Evolutionary conservation across 805 yeast species (phyloP), one percentile per base, ranked within the genome.

Genomic region (Saccharomycopsis sp.): DNA sequence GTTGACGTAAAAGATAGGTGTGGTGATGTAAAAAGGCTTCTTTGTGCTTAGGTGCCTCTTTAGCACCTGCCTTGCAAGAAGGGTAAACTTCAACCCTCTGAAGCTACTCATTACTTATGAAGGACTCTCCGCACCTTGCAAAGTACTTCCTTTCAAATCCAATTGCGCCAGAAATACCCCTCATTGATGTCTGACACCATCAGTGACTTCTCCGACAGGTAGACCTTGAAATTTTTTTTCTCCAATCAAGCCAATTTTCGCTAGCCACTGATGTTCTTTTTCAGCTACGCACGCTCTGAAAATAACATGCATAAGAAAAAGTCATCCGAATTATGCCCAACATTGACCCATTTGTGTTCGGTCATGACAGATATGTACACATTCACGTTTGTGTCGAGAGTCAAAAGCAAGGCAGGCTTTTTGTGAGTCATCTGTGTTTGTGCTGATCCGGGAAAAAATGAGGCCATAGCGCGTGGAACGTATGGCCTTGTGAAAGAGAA

Each of bases 1-100:
- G 75, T 94, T 94, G 57, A 95, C 97, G 70, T 94, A 94, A 71
- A 91, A 94, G 24, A 94, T 94, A 0, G 99, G 99, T 0, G 97
- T 87, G 0, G 97, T 90, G 15, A 87, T 75, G 64, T 83, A 89
- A 55, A 65, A 65, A 18, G 34, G 20, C 12, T 21, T 23, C 1
- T 23, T 18, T 3, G 40, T 9, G 14, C 44, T 12, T 15, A 16
- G 2, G 18, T 21, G n/a, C 29, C 56, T 41, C n/a, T n/a, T 18
- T 15, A 47, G 50, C 18, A 20, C 16, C 20, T n/a, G 16, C 16
- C 50, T 52, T 15, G 52, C 53, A n/a, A 20, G 37, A n/a, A 24
- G 24, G 47, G 23, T 20, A 21, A 34, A 3, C 12, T 21, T 29
- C 34, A 16, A 15, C 4, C 18, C 16, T 4, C 18, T 34, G 34